phyloP scores from a whole-genome alignment of 2,329 filamentous ascomycete genomes.

The Ophiocordyceps robertsii region DNA sequence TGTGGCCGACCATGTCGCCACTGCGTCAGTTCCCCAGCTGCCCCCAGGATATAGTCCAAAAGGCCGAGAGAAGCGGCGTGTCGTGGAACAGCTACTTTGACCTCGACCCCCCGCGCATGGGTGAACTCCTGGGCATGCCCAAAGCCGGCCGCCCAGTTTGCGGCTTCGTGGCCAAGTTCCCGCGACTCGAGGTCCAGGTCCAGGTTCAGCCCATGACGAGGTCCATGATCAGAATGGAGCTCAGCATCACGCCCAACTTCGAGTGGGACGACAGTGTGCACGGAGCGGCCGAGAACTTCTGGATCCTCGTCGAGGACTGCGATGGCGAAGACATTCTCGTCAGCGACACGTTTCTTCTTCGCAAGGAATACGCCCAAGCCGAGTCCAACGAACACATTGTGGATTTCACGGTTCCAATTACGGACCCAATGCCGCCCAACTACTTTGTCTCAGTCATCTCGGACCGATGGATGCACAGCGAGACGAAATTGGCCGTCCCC shows the following conservation, averaged over 20 bases:
- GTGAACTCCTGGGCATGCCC: slow-evolving; percentile 80
- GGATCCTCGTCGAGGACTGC: slow-evolving; percentile 94
- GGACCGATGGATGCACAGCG: slow-evolving; percentile 96
- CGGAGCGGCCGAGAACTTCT: slow-evolving; percentile 81
- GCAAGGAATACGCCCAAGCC: slow-evolving; percentile 72
- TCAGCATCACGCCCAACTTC: slow-evolving; percentile 88
- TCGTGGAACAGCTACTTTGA: slow-evolving; percentile 92
- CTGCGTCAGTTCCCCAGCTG: slow-evolving; percentile 79
- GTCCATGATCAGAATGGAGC: slow-evolving; percentile 79
- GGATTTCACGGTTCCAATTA: slow-evolving; percentile 92
- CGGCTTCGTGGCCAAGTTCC: slow-evolving; percentile 80
- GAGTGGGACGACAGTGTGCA: slow-evolving; percentile 89
- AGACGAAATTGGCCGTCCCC: slow-evolving; percentile 83
- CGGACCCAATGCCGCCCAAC: slow-evolving; percentile 95
- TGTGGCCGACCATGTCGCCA: slow-evolving; percentile 99
- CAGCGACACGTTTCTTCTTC: slow-evolving; percentile 86
- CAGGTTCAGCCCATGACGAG: slow-evolving; percentile 91
- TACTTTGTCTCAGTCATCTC: slow-evolving; percentile 95
- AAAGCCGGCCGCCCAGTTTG: slow-evolving; percentile 80
- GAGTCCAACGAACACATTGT: slow-evolving; percentile 90
- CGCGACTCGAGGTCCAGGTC: slow-evolving; percentile 80
- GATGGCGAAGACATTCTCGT: slow-evolving; percentile 93
- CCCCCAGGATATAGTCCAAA: slow-evolving; percentile 73
- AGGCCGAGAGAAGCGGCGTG: slow-evolving; percentile 89
- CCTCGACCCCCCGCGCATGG: slow-evolving; percentile 90